phyloP scores from a whole-genome alignment of 306 rosid genomes.

The Sicyos edulis region DNA sequence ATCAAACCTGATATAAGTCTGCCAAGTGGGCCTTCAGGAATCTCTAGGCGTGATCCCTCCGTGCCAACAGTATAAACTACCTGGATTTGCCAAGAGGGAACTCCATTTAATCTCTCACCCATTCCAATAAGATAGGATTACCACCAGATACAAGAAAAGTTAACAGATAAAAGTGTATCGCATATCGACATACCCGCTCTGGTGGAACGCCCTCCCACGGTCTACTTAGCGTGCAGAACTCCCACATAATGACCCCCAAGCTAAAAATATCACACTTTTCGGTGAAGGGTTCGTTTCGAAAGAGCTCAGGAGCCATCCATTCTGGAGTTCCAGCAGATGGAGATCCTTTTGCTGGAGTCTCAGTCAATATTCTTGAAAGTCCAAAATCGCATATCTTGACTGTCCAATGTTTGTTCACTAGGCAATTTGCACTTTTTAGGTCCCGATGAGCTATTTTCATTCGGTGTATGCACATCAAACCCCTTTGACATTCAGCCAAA shows the following conservation, averaged over 20 bases:
- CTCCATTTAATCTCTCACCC: neutral
- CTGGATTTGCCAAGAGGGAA: conserved; percentile 37
- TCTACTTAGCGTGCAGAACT: conserved; percentile 77
- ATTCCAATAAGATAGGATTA: neutral
- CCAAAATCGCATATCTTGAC: conserved; percentile 99
- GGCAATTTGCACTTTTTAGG: conserved; percentile 90
- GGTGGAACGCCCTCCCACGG: conserved; percentile 97
- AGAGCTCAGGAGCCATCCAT: conserved; percentile 99
- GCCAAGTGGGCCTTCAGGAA: conserved; percentile 92
- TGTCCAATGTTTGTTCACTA: conserved; percentile 87
- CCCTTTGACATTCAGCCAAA: conserved; percentile 47
- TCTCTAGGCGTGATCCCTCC: conserved; percentile 80
- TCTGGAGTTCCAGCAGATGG: conserved; percentile 97
- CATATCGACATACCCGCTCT: conserved; percentile 50
- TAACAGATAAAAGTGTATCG: neutral
- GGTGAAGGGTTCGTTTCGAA: conserved; percentile 82
- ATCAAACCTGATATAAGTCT: conserved; percentile 70
- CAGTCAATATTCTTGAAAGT: conserved; percentile 72
- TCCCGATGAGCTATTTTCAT: conserved; percentile 97
- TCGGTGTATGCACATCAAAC: conserved; percentile 96
- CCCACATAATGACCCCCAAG: conserved; percentile 95
- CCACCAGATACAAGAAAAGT: neutral
- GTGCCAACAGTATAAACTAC: conserved; percentile 88
- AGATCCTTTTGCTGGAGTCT: conserved; percentile 53
- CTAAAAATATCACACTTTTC: conserved; percentile 98